Evolutionary conservation across 352 stramenopile species (phyloP), one percentile per base, ranked within the genome.

Genomic region (Globisporangium recalcitrans): DNA sequence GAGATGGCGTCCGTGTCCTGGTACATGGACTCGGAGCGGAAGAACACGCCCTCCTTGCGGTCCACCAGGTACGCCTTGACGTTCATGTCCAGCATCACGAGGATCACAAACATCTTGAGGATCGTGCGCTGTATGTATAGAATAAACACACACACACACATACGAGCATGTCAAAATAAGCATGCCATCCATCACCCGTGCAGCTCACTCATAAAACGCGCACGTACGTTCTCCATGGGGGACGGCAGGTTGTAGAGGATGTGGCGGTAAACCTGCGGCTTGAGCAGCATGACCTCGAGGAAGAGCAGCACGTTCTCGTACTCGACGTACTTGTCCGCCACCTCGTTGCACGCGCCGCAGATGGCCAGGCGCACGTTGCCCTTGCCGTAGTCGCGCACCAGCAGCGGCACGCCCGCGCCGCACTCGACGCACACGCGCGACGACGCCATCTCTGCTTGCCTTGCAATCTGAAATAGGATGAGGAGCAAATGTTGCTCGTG

Each of bases 241-340:
- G 67, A 40, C 40, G 77, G 62, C 31, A 88, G 77, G 59, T 96
- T 96, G 70, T 83, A 89, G 38, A 96, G 76, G 34, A 94, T 68
- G 65, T 96, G 87, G 63, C 87, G 80, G 71, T 94, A 92, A 55
- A 92, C 87, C 70, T 90, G 79, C n/a, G 77, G 77, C 59, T 89
- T 87, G 67, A 93, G 80, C 55, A 94, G 78, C 57, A 96, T 78
- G 24, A 94, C 75, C 63, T 96, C 87, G 54, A 96, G 73, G 69
- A 91, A 91, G 52, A 94, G 79, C 70, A 96, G 62, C 16, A 93
- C 72, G 52, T 78, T 81, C 64, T 94, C 87, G 60, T 90, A 94
- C 74, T 96, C 87, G 68, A 96, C 85, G 65, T 96, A 96, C 67
- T 90, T 90, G 69, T 96, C 87, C 3, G 84, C 81, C 22, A 93